A percentile compares a stretch with the other conserved stretches of the same genome.
phyloP scores from a whole-genome alignment of 306 rosid genomes.

The Vicia villosa region DNA sequence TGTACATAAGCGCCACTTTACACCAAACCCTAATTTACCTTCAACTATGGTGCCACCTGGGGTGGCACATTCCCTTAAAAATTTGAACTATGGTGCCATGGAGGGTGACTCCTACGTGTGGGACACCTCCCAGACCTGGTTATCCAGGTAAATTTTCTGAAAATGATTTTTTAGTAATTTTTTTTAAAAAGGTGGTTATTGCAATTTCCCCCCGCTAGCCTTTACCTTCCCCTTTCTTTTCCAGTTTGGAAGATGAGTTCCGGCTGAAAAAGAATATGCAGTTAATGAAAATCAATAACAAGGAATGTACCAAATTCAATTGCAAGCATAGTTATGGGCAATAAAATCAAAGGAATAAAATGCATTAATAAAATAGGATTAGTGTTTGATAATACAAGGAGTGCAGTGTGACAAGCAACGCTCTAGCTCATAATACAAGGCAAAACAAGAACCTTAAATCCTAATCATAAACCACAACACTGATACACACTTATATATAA shows the following conservation, averaged over 20 bases:
- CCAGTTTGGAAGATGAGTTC: neutral
- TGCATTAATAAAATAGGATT: constrained; percentile 40
- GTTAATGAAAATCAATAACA: neutral
- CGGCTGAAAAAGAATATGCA: constrained; percentile 6
- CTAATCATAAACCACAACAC: constrained; percentile 63
- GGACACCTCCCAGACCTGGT: no score
- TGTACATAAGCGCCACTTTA: no score
- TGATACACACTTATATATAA: constrained; percentile 66
- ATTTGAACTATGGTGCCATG: no score
- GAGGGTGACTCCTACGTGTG: no score
- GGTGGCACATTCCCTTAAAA: no score
- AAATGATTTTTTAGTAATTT: no score
- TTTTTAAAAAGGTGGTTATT: no score
- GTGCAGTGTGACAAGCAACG: constrained; percentile 40
- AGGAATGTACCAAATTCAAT: neutral
- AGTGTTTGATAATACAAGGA: constrained; percentile 33
- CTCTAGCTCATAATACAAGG: constrained; percentile 48
- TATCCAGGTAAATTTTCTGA: no score
- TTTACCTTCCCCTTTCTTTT: neutral
- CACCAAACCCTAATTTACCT: no score
- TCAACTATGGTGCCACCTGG: no score
- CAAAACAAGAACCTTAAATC: constrained; percentile 52
- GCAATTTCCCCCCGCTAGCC: no score
- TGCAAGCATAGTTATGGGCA: constrained; percentile 16
- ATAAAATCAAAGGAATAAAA: constrained; percentile 35